Percentiles rank a stretch among this genome's conserved stretches.
Evolutionary conservation across 2,329 filamentous ascomycete genomes (phyloP).

Genomic region (Alternaria arbusti): DNA sequence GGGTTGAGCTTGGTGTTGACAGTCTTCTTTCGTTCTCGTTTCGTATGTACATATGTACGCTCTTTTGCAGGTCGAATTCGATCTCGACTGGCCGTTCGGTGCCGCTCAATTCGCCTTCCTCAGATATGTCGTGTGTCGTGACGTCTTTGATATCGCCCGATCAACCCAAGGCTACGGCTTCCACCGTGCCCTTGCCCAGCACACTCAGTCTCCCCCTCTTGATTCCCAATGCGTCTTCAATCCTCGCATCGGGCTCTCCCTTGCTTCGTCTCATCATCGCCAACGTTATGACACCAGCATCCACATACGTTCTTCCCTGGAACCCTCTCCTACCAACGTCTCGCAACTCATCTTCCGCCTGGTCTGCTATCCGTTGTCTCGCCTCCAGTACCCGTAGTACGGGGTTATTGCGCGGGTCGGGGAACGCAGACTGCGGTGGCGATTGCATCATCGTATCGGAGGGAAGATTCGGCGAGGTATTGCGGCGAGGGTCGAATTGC

Average conservation of each 20-base stretch:
- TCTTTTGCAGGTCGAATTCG: constrained; percentile 21
- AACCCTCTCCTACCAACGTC: constrained; percentile 51
- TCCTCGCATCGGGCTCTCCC: constrained; percentile 38
- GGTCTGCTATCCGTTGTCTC: constrained; percentile 57
- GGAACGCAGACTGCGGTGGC: constrained; percentile 38
- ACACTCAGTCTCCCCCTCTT: constrained; percentile 41
- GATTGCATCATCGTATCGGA: constrained; percentile 41
- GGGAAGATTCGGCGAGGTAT: constrained; percentile 29
- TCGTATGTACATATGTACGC: constrained; percentile 26
- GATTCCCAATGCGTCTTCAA: constrained; percentile 42
- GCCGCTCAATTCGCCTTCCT: not conserved
- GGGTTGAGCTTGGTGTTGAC: constrained; percentile 10
- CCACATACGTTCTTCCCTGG: constrained; percentile 53
- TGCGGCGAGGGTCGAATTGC: constrained; percentile 42
- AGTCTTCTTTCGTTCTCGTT: constrained; percentile 14
- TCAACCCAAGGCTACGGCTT: constrained; percentile 27
- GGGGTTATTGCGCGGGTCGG: constrained; percentile 56
- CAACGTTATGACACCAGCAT: constrained; percentile 51
- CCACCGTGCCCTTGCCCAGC: constrained; percentile 33
- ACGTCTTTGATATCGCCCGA: not conserved
- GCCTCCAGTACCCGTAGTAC: constrained; percentile 61
- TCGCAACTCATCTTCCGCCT: constrained; percentile 62
- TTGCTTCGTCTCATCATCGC: constrained; percentile 40
- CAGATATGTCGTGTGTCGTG: not conserved
- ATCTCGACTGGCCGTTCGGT: constrained; percentile 8